Base-by-base conservation (phyloP, 2,329 filamentous ascomycete genomes). In the Aspergillus udagawae region DNA sequence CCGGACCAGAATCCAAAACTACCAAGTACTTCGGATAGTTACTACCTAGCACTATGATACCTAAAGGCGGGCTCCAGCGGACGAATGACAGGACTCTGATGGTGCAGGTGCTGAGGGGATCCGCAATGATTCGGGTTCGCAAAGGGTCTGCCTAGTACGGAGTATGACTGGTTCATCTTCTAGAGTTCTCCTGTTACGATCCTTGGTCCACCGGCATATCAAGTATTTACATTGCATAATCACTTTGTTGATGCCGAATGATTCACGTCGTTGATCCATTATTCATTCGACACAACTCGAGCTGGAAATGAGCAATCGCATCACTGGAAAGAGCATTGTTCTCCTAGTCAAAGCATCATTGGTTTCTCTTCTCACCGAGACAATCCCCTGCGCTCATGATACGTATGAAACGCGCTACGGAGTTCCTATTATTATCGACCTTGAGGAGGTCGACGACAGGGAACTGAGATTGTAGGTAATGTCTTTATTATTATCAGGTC, bases 71-170 rank as follows among this genome's bases (percentile, higher is more conserved):
- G n/a, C 21, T 47, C 54, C 52, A 57, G 60, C 54, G 57, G 65
- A 60, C 67, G 66, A 69, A 69, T 69, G 61, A 62, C 59, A 63
- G 57, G 10, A 41, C 56, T 44, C 53, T 57, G 5, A 58, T 27
- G 8, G 60, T 51, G 52, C 67, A 63, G 66, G 67, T 69, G 63
- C 54, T 52, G 55, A 50, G 45, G 45, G 27, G 23, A 44, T 20
- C 44, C 42, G 47, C 51, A 38, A 25, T 53, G 51, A 54, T 56
- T 59, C 56, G 41, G 32, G 17, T 28, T 42, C 35, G 45, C 23
- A 55, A 41, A 21, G 38, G 32, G 35, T 28, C 23, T 14, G 32
- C 12, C 29, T 32, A 32, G 29, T 32, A 29, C 9, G 28, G 28
- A 32, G 4, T 35, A 35, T 35, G 12, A 17, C 32, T 35, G 32